These are phyloP conservation scores for Silene coronaria DNA, from an alignment of 179 eudicot genomes.

Conservation along the genomic window DNA sequence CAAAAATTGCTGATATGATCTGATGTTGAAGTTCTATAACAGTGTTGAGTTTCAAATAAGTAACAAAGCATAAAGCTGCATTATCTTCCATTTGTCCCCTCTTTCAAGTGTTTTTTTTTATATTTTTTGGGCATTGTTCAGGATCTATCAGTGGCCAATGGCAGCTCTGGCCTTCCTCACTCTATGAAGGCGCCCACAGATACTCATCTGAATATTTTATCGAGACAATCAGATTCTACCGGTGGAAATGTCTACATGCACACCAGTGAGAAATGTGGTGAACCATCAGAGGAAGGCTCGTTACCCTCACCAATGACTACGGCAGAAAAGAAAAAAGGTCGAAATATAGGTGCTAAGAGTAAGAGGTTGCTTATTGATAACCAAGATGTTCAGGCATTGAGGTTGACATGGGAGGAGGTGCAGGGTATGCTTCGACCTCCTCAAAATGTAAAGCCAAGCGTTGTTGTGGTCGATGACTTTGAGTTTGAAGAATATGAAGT, in stretches of 20 bases:
- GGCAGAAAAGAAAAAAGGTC: constrained; percentile 62
- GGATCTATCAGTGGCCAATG: constrained; percentile 36
- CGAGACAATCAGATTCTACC: constrained; percentile 43
- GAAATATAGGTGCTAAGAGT: constrained; percentile 62
- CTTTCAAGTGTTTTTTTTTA: constrained; percentile 39
- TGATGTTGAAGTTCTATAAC: constrained; percentile 14
- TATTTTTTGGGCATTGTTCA: constrained; percentile 34
- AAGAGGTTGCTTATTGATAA: constrained; percentile 48
- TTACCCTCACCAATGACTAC: constrained; percentile 29
- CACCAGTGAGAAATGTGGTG: constrained; percentile 43
- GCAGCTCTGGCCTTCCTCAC: constrained; percentile 51
- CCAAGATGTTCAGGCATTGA: constrained; percentile 37
- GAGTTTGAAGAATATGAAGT: constrained; percentile 51
- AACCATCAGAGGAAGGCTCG: constrained; percentile 38
- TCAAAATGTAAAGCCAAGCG: constrained; percentile 35
- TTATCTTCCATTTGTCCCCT: constrained; percentile 28
- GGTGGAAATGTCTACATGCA: constrained; percentile 42
- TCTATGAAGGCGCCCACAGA: constrained; percentile 53
- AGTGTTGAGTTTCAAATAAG: constrained; percentile 15
- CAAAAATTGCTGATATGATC: not conserved
- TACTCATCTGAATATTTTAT: constrained; percentile 38
- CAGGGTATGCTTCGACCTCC: constrained; percentile 55
- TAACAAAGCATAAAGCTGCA: constrained; percentile 34
- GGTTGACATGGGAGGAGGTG: constrained; percentile 48
- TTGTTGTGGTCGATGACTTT: constrained; percentile 40